Conservation (phyloP, 2,329 filamentous ascomycete genomes). For the Dactylonectria macrodidyma region DNA sequence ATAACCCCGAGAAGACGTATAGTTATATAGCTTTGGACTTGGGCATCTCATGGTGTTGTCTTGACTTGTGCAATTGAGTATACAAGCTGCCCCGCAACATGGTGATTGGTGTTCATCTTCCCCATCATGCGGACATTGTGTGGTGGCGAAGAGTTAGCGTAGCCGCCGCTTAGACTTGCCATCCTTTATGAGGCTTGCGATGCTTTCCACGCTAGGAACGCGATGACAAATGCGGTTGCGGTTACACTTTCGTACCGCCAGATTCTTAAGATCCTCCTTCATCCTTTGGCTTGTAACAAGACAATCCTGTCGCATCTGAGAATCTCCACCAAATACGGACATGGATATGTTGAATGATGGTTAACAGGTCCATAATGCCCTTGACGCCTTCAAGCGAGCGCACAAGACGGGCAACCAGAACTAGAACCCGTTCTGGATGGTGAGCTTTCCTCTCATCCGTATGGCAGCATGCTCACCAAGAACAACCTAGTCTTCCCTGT, state of each 20-base stretch:
- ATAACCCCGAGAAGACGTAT: neutral
- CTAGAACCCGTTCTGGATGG: conserved; percentile 10
- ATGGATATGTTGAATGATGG: neutral
- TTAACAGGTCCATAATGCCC: neutral
- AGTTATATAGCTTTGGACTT: conserved; percentile 1
- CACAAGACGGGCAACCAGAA: neutral
- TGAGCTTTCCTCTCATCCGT: neutral
- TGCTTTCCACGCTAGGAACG: neutral
- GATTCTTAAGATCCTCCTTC: neutral
- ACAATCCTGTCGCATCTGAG: neutral
- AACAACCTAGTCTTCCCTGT: conserved; percentile 6
- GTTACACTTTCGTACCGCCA: conserved; percentile 6
- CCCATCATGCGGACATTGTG: neutral
- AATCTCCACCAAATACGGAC: neutral
- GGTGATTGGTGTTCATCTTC: neutral
- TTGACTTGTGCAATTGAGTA: no score
- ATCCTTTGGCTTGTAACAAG: neutral
- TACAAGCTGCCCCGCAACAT: no score
- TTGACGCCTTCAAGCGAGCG: neutral
- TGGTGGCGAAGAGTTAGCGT: neutral
- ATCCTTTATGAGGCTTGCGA: neutral
- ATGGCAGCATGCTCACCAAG: neutral
- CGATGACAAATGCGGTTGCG: conserved; percentile 3
- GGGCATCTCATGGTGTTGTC: neutral
- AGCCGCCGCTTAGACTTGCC: conserved; percentile 12